phyloP scores from a whole-genome alignment of 2,329 filamentous ascomycete genomes.

The Metarhizium anisopliae region DNA sequence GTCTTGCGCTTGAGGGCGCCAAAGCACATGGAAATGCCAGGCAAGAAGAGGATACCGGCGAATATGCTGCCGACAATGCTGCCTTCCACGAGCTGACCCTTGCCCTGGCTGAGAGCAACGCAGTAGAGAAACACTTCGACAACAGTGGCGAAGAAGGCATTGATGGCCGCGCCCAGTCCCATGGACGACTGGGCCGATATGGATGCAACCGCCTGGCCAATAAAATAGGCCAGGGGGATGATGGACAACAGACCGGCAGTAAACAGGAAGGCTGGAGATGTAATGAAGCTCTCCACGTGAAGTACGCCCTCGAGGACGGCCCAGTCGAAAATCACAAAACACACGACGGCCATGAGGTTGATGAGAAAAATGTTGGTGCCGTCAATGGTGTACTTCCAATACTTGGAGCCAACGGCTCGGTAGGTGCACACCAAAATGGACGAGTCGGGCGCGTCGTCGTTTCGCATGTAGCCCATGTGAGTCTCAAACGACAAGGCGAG shows the following conservation, averaged over 20 bases:
- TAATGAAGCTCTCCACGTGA: conserved; percentile 63
- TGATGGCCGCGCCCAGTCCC: conserved; percentile 93
- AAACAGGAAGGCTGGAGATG: conserved; percentile 80
- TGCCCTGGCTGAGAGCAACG: conserved; percentile 84
- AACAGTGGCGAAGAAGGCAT: conserved; percentile 95
- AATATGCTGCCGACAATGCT: conserved; percentile 98
- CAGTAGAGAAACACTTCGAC: conserved; percentile 98
- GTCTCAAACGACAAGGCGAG: conserved; percentile 89
- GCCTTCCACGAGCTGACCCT: conserved; percentile 86
- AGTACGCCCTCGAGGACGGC: conserved; percentile 63
- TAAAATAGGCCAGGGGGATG: conserved; percentile 95
- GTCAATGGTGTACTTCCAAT: conserved; percentile 99
- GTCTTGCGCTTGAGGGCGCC: conserved; percentile 97
- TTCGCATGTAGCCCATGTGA: conserved; percentile 66
- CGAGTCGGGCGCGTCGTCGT: conserved; percentile 61
- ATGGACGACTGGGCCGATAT: conserved; percentile 98
- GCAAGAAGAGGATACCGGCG: conserved; percentile 88
- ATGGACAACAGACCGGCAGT: conserved; percentile 78
- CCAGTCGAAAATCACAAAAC: conserved; percentile 93
- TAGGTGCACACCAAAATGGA: conserved; percentile 95
- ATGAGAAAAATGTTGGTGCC: conserved; percentile 99
- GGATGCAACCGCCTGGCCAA: conserved; percentile 94
- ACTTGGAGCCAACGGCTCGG: conserved; percentile 84
- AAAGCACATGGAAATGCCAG: conserved; percentile 96
- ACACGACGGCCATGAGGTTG: conserved; percentile 88